Percentiles rank a stretch among this genome's conserved stretches.
Evolutionary conservation across 805 yeast species (phyloP).

Genomic region (Hanseniaspora jakobsenii): DNA sequence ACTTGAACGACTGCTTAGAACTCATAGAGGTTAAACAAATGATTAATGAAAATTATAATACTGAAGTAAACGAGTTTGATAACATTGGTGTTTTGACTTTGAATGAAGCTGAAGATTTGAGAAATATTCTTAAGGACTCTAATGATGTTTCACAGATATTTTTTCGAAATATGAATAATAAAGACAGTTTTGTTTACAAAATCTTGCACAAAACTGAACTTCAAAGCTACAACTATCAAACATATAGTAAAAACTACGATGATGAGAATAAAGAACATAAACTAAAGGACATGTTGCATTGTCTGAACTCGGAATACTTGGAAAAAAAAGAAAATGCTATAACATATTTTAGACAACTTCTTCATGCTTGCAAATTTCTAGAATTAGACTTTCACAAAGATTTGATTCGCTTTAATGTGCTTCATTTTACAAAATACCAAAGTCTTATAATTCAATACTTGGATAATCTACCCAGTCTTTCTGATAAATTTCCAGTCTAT

Average conservation of each 20-base stretch:
- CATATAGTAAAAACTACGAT: not conserved
- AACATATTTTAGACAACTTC: no score
- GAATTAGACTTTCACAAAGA: conserved; percentile 5
- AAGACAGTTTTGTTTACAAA: conserved; percentile 6
- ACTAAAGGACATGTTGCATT: conserved; percentile 1
- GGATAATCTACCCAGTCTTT: conserved; percentile 19
- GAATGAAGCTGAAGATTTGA: not conserved
- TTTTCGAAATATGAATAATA: not conserved
- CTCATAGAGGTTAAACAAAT: not conserved
- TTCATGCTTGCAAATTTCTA: conserved; percentile 8
- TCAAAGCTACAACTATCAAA: conserved; percentile 1
- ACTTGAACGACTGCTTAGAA: not conserved
- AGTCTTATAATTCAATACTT: conserved; percentile 19
- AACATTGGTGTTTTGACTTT: not conserved
- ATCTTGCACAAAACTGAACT: conserved; percentile 16
- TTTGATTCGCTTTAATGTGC: not conserved
- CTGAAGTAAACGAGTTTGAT: not conserved
- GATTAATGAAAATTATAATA: not conserved
- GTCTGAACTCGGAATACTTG: conserved; percentile 6
- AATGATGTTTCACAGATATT: conserved; percentile 5
- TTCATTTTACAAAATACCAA: not conserved
- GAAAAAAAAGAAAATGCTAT: conserved; percentile 14
- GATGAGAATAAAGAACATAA: conserved; percentile 17
- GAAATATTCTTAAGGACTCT: conserved; percentile 2
- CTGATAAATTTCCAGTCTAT: conserved; percentile 16